Evolutionary conservation across 2,329 filamentous ascomycete genomes (phyloP).

Genomic region (Bretziella fagacearum): DNA sequence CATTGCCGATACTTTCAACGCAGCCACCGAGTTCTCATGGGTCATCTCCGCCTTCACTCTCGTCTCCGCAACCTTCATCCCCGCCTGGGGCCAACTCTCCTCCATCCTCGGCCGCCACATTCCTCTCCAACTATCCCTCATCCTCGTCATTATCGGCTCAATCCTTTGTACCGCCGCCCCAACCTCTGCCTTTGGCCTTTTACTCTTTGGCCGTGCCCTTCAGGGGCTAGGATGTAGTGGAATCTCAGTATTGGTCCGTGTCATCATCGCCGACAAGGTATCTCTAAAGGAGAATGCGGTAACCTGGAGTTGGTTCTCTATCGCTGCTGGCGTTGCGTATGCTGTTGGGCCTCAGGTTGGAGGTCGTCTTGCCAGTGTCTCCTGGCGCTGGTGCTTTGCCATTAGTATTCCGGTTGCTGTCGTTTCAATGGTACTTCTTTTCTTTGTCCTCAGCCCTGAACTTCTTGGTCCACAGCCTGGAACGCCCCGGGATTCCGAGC

Average conservation of each 20-base stretch:
- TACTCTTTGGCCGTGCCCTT: conserved; percentile 45
- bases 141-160: conserved; percentile 42
- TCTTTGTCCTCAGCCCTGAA: conserved; percentile 39
- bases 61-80: conserved; percentile 49
- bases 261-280: conserved; percentile 49
- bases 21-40: conserved; percentile 40
- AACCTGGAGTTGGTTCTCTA: conserved; percentile 44
- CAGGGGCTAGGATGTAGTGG: conserved; percentile 47
- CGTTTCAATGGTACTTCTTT: conserved; percentile 34
- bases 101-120: conserved; percentile 48
- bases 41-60: conserved; percentile 54
- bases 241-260: conserved; percentile 41
- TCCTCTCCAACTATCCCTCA: conserved; percentile 38
- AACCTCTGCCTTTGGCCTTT: conserved; percentile 35
- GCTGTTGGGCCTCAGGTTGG: conserved; percentile 45
- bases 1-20: conserved; percentile 36
- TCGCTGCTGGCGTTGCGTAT: conserved; percentile 43
- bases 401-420: conserved; percentile 41
- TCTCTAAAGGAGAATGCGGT: conserved; percentile 42
- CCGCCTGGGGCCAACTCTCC: conserved; percentile 45
- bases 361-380: conserved; percentile 31
- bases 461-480: conserved; percentile 36
- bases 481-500: conserved; percentile 21
- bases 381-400: conserved; percentile 52
- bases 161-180: conserved; percentile 43